Conservation (phyloP, 768 basidiomycete genomes). For the Boletus rex-veris region DNA sequence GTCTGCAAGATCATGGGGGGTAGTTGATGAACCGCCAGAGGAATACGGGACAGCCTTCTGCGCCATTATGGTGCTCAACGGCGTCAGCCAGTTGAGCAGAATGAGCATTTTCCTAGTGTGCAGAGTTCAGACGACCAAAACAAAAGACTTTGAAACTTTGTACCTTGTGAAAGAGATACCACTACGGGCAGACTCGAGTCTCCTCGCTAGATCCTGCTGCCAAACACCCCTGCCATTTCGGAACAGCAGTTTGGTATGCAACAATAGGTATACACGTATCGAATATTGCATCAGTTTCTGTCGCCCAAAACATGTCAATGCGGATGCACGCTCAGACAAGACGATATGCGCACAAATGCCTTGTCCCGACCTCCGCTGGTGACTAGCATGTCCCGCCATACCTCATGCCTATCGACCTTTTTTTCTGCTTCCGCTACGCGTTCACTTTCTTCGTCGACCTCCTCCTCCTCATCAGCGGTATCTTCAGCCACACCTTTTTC, state of each 20-base stretch:
- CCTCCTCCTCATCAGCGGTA: slow-evolving; percentile 34
- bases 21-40: slow-evolving; percentile 28
- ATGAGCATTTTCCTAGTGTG: slow-evolving; percentile 67
- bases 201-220: slow-evolving; percentile 55
- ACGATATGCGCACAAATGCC: slow-evolving; percentile 59
- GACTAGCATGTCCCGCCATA: slow-evolving; percentile 78
- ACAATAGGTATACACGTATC: slow-evolving; percentile 67
- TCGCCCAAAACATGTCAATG: slow-evolving; percentile 2
- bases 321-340: background rate
- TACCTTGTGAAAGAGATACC: slow-evolving; percentile 77
- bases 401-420: slow-evolving; percentile 57
- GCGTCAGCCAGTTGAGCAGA: slow-evolving; percentile 82
- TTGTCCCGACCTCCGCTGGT: slow-evolving; percentile 83
- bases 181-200: slow-evolving; percentile 50
- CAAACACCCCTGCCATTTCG: slow-evolving; percentile 42
- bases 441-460: slow-evolving; percentile 50
- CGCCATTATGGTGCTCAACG: slow-evolving; percentile 65
- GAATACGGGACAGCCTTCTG: slow-evolving; percentile 68
- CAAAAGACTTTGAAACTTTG: slow-evolving; percentile 4
- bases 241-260: slow-evolving; percentile 58
- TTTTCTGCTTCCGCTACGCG: slow-evolving; percentile 41
- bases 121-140: slow-evolving; percentile 3
- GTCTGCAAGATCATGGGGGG: slow-evolving; percentile 20
- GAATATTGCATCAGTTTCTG: slow-evolving; percentile 89
- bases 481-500: slow-evolving; percentile 16